These are phyloP conservation scores for Pythium phragmitis DNA, from an alignment of 352 stramenopile genomes.

Conservation along the genomic window DNA sequence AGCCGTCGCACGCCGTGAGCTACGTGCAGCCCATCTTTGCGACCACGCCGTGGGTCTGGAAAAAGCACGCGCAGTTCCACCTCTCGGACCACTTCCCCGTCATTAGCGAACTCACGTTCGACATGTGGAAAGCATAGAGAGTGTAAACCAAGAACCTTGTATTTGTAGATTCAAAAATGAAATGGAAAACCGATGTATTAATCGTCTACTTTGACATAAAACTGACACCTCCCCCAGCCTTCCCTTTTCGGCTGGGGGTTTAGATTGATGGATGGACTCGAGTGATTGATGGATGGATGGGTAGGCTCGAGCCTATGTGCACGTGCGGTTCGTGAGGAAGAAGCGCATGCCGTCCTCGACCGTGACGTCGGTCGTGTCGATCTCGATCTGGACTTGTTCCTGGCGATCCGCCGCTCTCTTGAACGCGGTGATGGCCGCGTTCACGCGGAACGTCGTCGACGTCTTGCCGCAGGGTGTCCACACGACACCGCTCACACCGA, in stretches of 20 bases:
- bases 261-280: too few species aligned
- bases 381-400: conserved; percentile 26
- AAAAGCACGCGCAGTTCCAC: conserved; percentile 60
- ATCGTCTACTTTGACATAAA: too few species aligned
- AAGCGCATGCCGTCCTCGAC: conserved; percentile 31
- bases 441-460: conserved; percentile 35
- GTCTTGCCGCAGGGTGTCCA: conserved; percentile 30
- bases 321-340: conserved; percentile 24
- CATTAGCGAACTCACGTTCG: conserved; percentile 66
- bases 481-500: conserved; percentile 23
- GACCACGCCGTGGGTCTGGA: conserved; percentile 56
- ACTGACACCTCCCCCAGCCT: too few species aligned
- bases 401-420: conserved; percentile 12
- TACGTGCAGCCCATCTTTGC: conserved; percentile 63
- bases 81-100: conserved; percentile 81
- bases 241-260: too few species aligned
- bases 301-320: background rate
- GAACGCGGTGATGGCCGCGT: conserved; percentile 30
- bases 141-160: background rate
- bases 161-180: conserved; percentile 5
- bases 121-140: conserved; percentile 44
- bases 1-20: conserved; percentile 50
- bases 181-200: too few species aligned
- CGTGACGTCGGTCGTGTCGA: conserved; percentile 34
- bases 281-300: too few species aligned